Percentiles rank a stretch among this genome's conserved stretches.
These are phyloP conservation scores for Candida manassasensis DNA, from an alignment of 805 yeast species.

Conservation along the genomic window DNA sequence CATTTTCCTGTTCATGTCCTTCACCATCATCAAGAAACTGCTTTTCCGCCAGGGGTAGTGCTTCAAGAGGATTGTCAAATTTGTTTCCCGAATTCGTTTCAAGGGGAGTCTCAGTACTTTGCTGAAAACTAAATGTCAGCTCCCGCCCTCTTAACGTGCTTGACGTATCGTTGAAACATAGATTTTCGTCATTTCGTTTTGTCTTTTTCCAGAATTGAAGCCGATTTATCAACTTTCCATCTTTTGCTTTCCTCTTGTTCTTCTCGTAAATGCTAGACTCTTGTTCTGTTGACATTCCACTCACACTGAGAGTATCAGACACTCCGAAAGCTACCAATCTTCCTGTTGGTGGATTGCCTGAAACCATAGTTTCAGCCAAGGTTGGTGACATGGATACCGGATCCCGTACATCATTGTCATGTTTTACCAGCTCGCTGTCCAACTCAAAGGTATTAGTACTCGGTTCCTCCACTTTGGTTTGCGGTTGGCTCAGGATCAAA, in stretches of 20 bases:
- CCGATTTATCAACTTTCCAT: conserved; percentile 24
- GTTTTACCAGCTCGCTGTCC: background rate
- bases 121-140: conserved; percentile 5
- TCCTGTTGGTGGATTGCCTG: conserved; percentile 1
- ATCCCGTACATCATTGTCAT: background rate
- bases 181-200: conserved; percentile 8
- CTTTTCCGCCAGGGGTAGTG: background rate
- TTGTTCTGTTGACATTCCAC: conserved; percentile 8
- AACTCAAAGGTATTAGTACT: background rate
- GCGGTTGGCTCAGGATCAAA: conserved; percentile 2
- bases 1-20: background rate
- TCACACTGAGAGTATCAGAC: background rate
- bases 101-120: conserved; percentile 8
- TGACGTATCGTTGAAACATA: conserved; percentile 2
- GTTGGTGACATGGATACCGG: background rate
- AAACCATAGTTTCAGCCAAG: background rate
- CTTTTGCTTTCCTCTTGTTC: conserved; percentile 13
- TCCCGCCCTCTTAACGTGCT: conserved; percentile 5
- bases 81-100: conserved; percentile 7
- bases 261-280: conserved; percentile 5
- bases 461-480: background rate
- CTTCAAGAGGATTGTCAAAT: background rate
- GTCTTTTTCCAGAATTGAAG: conserved; percentile 37
- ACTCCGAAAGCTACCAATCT: conserved; percentile 1
- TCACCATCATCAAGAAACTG: background rate